A percentile compares a stretch with the other conserved stretches of the same genome.
Conservation (phyloP, 2,329 filamentous ascomycete species). For the Aspergillus sergii region DNA sequence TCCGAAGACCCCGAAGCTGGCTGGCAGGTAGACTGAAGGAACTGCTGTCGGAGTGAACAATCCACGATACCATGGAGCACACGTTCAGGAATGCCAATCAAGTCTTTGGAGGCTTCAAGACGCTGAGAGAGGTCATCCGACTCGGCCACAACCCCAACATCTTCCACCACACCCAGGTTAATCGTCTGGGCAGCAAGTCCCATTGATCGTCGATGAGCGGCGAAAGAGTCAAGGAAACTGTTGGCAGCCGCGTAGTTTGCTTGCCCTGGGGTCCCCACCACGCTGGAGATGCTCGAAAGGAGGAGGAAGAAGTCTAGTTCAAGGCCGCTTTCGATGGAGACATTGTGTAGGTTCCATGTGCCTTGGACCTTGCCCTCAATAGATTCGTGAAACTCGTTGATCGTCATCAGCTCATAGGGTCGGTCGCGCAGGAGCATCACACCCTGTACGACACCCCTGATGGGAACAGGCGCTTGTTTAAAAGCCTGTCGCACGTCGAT, state of each 20-base stretch:
- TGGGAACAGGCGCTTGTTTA: neutral
- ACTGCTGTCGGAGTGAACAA: neutral
- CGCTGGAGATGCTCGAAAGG: slow-evolving; percentile 26
- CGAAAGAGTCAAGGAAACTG: slow-evolving; percentile 26
- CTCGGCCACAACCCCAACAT: slow-evolving; percentile 30
- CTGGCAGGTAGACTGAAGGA: neutral
- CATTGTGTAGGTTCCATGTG: slow-evolving; percentile 31
- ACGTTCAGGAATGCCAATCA: slow-evolving; percentile 4
- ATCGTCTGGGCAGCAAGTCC: slow-evolving; percentile 23
- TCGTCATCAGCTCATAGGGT: slow-evolving; percentile 32
- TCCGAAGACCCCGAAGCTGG: neutral
- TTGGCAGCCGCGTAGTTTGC: slow-evolving; percentile 30
- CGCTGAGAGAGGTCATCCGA: neutral
- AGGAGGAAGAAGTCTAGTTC: slow-evolving; percentile 28
- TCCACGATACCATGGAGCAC: slow-evolving; percentile 8
- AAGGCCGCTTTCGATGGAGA: slow-evolving; percentile 5
- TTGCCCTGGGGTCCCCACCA: slow-evolving; percentile 25
- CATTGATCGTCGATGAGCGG: slow-evolving; percentile 12
- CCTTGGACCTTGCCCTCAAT: slow-evolving; percentile 35
- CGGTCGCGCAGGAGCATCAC: slow-evolving; percentile 19
- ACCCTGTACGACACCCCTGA: slow-evolving; percentile 22
- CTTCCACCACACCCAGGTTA: slow-evolving; percentile 33
- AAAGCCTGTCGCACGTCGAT: slow-evolving; percentile 15
- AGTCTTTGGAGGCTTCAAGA: neutral
- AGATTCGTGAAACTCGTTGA: slow-evolving; percentile 32